phyloP scores from a whole-genome alignment of 2,329 filamentous ascomycete genomes.

The Paraphoma chrysanthemicola region DNA sequence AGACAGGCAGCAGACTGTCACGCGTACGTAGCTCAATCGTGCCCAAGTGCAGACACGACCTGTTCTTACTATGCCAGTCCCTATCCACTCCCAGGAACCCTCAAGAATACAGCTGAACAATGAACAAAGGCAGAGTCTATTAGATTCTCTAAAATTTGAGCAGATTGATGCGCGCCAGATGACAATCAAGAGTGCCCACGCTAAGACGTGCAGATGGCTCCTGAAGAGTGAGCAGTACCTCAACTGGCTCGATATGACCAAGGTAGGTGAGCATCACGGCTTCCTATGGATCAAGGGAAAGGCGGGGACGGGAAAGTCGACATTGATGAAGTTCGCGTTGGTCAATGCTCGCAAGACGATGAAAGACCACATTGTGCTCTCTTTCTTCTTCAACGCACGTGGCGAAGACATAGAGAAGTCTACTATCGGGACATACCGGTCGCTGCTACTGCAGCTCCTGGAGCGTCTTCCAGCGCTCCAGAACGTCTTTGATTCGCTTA shows the following conservation, averaged over 20 bases:
- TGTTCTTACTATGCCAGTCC: neutral
- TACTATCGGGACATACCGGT: constrained; percentile 30
- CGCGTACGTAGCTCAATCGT: too few species aligned
- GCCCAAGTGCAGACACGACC: too few species aligned
- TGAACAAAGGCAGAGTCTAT: constrained; percentile 18
- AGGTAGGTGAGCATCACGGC: constrained; percentile 41
- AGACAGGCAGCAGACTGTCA: too few species aligned
- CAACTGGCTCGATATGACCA: constrained; percentile 47
- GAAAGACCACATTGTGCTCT: constrained; percentile 7
- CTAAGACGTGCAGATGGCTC: constrained; percentile 53
- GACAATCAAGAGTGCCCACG: constrained; percentile 48
- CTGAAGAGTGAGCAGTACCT: constrained; percentile 41
- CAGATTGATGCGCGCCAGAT: constrained; percentile 49
- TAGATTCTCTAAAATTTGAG: constrained; percentile 48
- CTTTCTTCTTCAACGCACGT: constrained; percentile 39
- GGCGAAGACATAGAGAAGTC: constrained; percentile 28
- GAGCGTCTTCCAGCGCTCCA: constrained; percentile 15
- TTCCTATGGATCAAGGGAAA: constrained; percentile 58
- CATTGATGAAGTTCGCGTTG: constrained; percentile 47
- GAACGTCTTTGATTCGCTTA: constrained; percentile 6
- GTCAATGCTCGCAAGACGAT: constrained; percentile 9
- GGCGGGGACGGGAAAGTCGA: constrained; percentile 51
- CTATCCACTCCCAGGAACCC: too few species aligned
- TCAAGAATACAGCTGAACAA: neutral
- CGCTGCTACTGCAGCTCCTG: constrained; percentile 34